A percentile compares a stretch with the other conserved stretches of the same genome.
Conservation (phyloP, 306 rosid species). For the Fragaria nilgerrensis region DNA sequence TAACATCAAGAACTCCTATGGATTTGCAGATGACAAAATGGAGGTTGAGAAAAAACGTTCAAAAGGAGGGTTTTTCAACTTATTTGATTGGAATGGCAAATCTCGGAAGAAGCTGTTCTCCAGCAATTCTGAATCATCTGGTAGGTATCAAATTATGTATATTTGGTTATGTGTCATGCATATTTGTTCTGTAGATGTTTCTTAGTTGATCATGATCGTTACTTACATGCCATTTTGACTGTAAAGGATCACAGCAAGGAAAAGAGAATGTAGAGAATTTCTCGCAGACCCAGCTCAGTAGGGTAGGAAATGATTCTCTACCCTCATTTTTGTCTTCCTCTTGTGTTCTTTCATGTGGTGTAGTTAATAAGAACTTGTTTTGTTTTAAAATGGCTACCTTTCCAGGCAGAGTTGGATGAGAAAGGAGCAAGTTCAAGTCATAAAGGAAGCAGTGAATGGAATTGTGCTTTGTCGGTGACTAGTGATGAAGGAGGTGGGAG, state of each 20-base stretch:
- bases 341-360: background rate
- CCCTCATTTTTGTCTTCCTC: slow-evolving; percentile 1
- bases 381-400: slow-evolving; percentile 19
- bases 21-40: slow-evolving; percentile 38
- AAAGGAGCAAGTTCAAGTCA: slow-evolving; percentile 56
- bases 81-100: slow-evolving; percentile 94
- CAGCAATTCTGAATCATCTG: slow-evolving; percentile 43
- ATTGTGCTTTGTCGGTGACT: slow-evolving; percentile 41
- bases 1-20: slow-evolving; percentile 8
- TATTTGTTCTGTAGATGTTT: background rate
- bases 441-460: slow-evolving; percentile 47
- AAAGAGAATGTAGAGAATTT: slow-evolving; percentile 55
- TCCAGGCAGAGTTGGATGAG: slow-evolving; percentile 58
- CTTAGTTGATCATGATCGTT: slow-evolving; percentile 17
- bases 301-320: slow-evolving; percentile 39
- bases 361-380: background rate
- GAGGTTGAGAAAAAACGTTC: slow-evolving; percentile 80
- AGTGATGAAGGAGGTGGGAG: slow-evolving; percentile 69
- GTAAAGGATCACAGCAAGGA: slow-evolving; percentile 52
- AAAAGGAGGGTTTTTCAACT: slow-evolving; percentile 79
- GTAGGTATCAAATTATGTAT: slow-evolving; percentile 31
- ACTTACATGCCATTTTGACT: slow-evolving; percentile 28
- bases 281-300: slow-evolving; percentile 38
- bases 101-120: slow-evolving; percentile 71
- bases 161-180: background rate